Conservation (phyloP, 2,329 filamentous ascomycete genomes). For the Claviceps spartinae region DNA sequence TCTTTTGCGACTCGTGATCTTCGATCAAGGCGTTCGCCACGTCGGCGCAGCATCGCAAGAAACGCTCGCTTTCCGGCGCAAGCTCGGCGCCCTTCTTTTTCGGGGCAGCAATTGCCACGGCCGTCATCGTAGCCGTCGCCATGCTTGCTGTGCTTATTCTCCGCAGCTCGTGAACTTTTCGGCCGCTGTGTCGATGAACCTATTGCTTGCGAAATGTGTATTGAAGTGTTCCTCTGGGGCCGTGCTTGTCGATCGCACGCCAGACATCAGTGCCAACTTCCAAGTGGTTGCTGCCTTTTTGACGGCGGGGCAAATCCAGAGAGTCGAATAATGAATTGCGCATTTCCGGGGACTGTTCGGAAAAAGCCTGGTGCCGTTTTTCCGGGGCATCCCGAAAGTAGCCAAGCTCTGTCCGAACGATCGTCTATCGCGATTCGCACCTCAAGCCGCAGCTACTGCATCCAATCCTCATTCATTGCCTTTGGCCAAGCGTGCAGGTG, state of each 20-base stretch:
- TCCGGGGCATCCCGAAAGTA: constrained; percentile 11
- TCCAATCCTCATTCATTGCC: constrained; percentile 11
- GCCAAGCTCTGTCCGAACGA: constrained; percentile 6
- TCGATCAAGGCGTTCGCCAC: constrained; percentile 89
- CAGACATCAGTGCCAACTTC: neutral
- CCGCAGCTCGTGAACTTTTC: neutral
- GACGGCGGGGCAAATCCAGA: constrained; percentile 2
- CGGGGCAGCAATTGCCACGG: constrained; percentile 50
- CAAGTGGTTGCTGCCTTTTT: neutral
- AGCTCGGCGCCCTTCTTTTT: constrained; percentile 63
- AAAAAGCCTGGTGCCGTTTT: constrained; percentile 13
- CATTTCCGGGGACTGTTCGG: constrained; percentile 9
- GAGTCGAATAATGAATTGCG: neutral
- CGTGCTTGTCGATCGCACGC: neutral
- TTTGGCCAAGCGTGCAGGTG: constrained; percentile 9
- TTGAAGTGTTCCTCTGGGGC: neutral
- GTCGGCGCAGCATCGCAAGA: constrained; percentile 86
- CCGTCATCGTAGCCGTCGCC: constrained; percentile 45
- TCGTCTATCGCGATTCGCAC: constrained; percentile 9
- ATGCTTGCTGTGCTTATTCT: constrained; percentile 13
- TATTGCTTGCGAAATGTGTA: neutral
- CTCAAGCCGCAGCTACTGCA: constrained; percentile 9
- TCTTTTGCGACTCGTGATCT: constrained; percentile 72
- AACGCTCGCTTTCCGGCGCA: constrained; percentile 86
- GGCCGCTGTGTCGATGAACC: neutral